Conservation (phyloP, 2,329 filamentous ascomycete species). For the Fusarium metavorans region DNA sequence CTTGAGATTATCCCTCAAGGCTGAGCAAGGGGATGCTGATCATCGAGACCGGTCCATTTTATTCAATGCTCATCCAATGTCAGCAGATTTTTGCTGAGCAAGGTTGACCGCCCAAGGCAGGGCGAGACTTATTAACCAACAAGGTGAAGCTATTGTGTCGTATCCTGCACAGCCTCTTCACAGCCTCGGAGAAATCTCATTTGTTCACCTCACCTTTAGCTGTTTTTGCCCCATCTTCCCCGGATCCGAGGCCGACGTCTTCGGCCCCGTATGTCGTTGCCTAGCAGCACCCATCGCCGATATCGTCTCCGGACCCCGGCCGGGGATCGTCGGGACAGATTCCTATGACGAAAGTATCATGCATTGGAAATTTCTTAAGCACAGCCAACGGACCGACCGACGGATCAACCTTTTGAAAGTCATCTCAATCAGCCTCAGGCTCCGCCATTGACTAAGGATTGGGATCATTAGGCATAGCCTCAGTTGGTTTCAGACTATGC, state of each 20-base stretch:
- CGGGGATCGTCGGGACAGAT: conserved; percentile 6
- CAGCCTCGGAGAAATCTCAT: conserved; percentile 12
- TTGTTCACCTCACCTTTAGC: not conserved
- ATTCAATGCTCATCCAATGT: conserved; percentile 15
- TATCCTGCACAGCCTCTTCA: conserved; percentile 25
- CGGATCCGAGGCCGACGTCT: conserved; percentile 16
- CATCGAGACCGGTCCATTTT: not conserved
- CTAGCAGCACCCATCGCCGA: conserved; percentile 2
- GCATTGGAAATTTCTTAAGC: not conserved
- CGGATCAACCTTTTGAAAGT: not conserved
- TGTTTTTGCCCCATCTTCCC: not conserved
- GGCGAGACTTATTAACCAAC: not conserved
- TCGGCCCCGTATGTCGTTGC: conserved; percentile 18
- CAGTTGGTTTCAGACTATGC: not conserved
- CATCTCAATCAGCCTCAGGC: not conserved
- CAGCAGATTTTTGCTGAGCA: conserved; percentile 10
- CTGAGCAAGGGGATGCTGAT: not conserved
- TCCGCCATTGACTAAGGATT: not conserved
- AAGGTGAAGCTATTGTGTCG: not conserved
- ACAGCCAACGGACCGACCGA: not conserved
- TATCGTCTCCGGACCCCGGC: not conserved
- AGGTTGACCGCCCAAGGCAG: conserved; percentile 18
- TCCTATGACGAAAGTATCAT: conserved; percentile 10
- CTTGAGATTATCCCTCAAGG: not conserved
- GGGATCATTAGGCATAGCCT: not conserved